These are phyloP conservation scores for Waitea zeae DNA, from an alignment of 1,284 basidiomycete genomes.

Conservation along the genomic window DNA sequence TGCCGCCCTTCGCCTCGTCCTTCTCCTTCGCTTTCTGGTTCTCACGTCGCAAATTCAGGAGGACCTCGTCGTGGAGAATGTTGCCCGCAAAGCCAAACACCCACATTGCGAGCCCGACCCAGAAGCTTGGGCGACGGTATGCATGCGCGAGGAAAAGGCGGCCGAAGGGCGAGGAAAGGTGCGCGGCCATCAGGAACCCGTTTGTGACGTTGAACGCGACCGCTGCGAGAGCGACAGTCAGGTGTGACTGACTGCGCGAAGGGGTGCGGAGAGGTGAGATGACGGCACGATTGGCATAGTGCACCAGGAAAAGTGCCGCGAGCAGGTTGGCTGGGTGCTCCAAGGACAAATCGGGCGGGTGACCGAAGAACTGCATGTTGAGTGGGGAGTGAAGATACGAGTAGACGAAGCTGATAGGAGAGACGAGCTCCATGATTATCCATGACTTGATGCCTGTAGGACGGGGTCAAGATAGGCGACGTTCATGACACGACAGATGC, in stretches of 20 bases:
- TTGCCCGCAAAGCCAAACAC: constrained; percentile 60
- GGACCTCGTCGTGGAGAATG: constrained; percentile 76
- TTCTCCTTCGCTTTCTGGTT: constrained; percentile 22
- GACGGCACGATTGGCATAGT: constrained; percentile 77
- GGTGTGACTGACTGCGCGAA: constrained; percentile 60
- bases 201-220: constrained; percentile 59
- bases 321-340: constrained; percentile 34
- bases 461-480: background rate
- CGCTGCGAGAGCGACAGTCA: constrained; percentile 42
- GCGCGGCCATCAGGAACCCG: constrained; percentile 53
- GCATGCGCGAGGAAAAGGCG: constrained; percentile 20
- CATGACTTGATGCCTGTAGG: constrained; percentile 50
- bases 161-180: constrained; percentile 38
- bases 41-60: constrained; percentile 57
- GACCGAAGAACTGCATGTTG: constrained; percentile 10
- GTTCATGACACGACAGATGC: background rate
- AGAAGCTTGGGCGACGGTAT: constrained; percentile 29
- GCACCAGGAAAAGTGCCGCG: constrained; percentile 43
- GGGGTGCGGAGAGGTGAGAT: constrained; percentile 74
- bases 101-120: constrained; percentile 50
- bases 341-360: constrained; percentile 10
- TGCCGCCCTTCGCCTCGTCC: constrained; percentile 13
- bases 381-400: constrained; percentile 31
- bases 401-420: constrained; percentile 43
- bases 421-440: constrained; percentile 77